Conservation (phyloP, 2,329 filamentous ascomycete species). For the Cladobotryum protrusum region DNA sequence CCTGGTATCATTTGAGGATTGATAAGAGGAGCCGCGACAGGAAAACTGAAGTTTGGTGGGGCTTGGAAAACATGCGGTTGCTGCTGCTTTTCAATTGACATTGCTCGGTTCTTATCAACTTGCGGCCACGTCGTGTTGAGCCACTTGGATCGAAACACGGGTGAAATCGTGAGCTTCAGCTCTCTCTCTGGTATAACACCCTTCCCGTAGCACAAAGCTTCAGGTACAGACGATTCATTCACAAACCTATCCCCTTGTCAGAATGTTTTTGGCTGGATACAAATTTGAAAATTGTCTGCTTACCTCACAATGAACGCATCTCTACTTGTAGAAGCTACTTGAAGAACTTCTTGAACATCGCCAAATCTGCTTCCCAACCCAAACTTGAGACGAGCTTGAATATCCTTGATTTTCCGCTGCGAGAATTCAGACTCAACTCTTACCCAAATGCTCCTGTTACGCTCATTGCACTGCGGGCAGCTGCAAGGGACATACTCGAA, state of each 20-base stretch:
- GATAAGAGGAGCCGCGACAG: background rate
- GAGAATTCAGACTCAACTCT: constrained; percentile 10
- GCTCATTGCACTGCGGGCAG: constrained; percentile 22
- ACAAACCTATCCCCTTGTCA: constrained; percentile 19
- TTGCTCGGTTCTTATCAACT: background rate
- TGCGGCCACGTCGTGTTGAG: constrained; percentile 8
- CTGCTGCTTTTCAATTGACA: constrained; percentile 5
- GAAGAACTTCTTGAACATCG: constrained; percentile 24
- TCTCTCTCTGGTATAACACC: constrained; percentile 21
- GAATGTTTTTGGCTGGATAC: background rate
- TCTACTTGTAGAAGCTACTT: constrained; percentile 1
- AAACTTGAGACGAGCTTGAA: constrained; percentile 24
- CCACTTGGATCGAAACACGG: constrained; percentile 29
- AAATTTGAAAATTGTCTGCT: background rate
- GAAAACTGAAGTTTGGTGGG: background rate
- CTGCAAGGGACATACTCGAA: constrained; percentile 24
- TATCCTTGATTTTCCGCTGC: constrained; percentile 12
- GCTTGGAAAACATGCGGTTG: background rate
- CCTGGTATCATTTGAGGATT: background rate
- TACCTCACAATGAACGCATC: constrained; percentile 25
- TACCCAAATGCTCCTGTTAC: constrained; percentile 28
- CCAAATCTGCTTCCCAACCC: constrained; percentile 25
- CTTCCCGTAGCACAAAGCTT: constrained; percentile 19
- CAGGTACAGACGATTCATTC: constrained; percentile 19
- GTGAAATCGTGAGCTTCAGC: constrained; percentile 21